Conservation (phyloP, 345 rosid genomes). For the Citrus sp. region DNA sequence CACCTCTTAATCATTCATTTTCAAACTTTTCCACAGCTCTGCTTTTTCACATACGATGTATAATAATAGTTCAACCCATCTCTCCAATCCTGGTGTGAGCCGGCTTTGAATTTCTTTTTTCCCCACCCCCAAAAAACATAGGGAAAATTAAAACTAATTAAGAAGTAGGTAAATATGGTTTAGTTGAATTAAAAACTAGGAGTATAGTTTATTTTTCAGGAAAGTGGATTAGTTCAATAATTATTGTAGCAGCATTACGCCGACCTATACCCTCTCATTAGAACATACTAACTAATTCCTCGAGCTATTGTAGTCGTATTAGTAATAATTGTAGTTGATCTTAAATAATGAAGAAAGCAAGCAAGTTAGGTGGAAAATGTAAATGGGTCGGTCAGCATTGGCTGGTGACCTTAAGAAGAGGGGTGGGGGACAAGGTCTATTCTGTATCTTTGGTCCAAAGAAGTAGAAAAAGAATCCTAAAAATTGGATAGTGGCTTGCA, state of each 20-base stretch:
- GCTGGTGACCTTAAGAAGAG: constrained; percentile 11
- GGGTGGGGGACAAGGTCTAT: constrained; percentile 16
- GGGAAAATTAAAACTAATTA: neutral
- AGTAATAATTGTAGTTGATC: neutral
- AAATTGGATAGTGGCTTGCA: constrained; percentile 11
- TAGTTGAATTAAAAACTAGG: neutral
- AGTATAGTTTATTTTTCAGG: neutral
- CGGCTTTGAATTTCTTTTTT: no score
- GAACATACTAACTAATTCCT: neutral
- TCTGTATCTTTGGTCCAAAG: constrained; percentile 11
- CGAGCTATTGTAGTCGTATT: neutral
- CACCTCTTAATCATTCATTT: neutral
- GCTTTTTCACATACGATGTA: neutral
- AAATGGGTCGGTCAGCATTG: constrained; percentile 6
- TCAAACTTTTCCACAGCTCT: neutral
- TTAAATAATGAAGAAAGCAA: neutral
- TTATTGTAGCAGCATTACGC: constrained; percentile 13
- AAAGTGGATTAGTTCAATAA: constrained; percentile 13
- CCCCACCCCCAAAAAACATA: no score
- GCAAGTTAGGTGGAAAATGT: constrained; percentile 23
- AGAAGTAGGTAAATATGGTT: neutral
- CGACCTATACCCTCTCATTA: neutral
- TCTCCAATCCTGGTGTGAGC: neutral
- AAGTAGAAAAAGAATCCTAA: neutral
- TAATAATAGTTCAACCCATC: neutral